Evolutionary conservation across 1,284 basidiomycete species (phyloP), one percentile per base, ranked within the genome.

Genomic region (Taiwanofungus camphoratus): DNA sequence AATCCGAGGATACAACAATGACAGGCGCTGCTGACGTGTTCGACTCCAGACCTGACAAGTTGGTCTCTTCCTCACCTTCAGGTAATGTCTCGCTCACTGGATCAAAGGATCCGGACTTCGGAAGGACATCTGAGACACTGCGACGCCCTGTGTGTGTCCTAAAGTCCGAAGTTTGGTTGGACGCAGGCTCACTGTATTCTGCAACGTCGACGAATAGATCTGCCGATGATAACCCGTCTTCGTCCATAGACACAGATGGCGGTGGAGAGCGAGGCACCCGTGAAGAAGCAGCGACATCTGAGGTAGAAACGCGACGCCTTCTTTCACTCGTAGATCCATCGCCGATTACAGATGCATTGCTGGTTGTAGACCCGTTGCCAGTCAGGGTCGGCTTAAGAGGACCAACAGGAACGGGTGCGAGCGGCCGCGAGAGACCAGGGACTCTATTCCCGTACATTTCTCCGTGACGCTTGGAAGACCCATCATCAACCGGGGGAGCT

Each of bases 381-480:
- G 26, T n/a, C 9, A 29, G 26, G 26, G 39, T 40, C 40, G 20
- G 39, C 31, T 24, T 48, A 41, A 21, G 39, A 38, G 42, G 35
- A 18, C 30, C n/a, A 5, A 40, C 13, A n/a, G 55, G 48, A 16
- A 50, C 51, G 37, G 54, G 50, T 44, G 46, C 46, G 27, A 58
- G 44, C 34, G 61, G 51, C 42, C 58, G 47, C 39, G 59, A 57
- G 33, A 65, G 66, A 26, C 70, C 65, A 37, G 76, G 73, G 36
- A 86, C 73, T 21, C 83, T 70, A 61, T 87, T 87, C 21, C 82
- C 84, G 55, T 86, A 84, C 22, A 86, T 63, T 59, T 86, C 82
- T 32, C 77, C 76, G 40, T 71, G 70, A 53, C 71, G 73, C 55
- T 67, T 73, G 31, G 65, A 57, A 24, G 69, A 65, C 9, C 62